Percentiles rank a stretch among this genome's conserved stretches.
These are phyloP conservation scores for Torulaspora microellipsoides DNA, from an alignment of 805 yeast genomes.

Conservation along the genomic window DNA sequence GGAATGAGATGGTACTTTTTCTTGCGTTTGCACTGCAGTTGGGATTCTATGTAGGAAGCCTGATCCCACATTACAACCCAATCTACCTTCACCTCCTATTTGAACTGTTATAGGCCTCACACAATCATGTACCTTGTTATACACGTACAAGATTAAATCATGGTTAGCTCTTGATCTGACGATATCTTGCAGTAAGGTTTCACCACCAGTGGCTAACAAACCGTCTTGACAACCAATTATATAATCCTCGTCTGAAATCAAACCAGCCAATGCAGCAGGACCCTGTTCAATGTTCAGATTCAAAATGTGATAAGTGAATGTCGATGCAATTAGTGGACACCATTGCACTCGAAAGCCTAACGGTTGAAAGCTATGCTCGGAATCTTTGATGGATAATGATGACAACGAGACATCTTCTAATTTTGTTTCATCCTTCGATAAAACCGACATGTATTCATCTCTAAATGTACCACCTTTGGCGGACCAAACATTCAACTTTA, in stretches of 20 bases:
- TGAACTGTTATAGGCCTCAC: conserved; percentile 83
- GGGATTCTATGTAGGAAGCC: conserved; percentile 88
- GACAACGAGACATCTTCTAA: conserved; percentile 28
- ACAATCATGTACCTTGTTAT: conserved; percentile 81
- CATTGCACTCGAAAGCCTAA: conserved; percentile 72
- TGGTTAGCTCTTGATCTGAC: conserved; percentile 48
- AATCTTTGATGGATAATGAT: conserved; percentile 12
- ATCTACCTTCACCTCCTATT: conserved; percentile 74
- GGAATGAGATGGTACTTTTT: background rate
- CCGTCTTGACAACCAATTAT: conserved; percentile 88
- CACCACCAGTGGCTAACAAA: conserved; percentile 80
- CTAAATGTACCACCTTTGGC: conserved; percentile 74
- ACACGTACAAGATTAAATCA: conserved; percentile 60
- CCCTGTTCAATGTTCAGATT: conserved; percentile 60
- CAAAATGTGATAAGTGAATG: conserved; percentile 83
- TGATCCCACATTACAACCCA: conserved; percentile 94
- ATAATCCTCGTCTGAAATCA: conserved; percentile 81
- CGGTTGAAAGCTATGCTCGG: conserved; percentile 38
- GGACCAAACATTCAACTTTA: conserved; percentile 69
- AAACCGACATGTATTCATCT: conserved; percentile 33
- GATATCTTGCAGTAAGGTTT: conserved; percentile 65
- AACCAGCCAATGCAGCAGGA: conserved; percentile 81
- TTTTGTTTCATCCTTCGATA: conserved; percentile 30
- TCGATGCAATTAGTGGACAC: conserved; percentile 68
- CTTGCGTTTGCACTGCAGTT: conserved; percentile 28